Conservation (phyloP, 768 basidiomycete genomes). For the Suillus ampliporus region DNA sequence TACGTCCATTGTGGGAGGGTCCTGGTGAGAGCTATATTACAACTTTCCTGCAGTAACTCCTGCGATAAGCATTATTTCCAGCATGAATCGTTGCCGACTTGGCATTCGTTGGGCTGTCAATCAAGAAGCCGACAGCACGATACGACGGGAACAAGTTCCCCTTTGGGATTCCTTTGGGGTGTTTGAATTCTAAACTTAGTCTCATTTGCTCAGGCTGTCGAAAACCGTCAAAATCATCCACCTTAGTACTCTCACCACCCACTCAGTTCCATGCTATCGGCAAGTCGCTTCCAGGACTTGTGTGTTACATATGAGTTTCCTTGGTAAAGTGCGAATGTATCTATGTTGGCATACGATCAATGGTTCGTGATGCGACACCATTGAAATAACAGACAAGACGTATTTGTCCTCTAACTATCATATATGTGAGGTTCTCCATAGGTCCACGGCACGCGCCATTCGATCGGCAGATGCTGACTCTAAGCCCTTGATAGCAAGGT, state of each 20-base stretch:
- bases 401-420: background rate
- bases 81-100: background rate
- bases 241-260: background rate
- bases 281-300: background rate
- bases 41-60: background rate
- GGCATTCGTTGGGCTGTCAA: too few species aligned
- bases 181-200: background rate
- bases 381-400: background rate
- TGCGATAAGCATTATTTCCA: constrained; percentile 1
- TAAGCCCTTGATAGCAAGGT: background rate
- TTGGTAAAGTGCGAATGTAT: background rate
- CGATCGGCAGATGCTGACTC: background rate
- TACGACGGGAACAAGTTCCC: background rate
- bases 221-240: background rate
- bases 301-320: background rate
- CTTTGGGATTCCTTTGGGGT: background rate
- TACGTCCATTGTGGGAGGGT: background rate
- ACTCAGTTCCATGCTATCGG: background rate
- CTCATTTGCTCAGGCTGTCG: background rate
- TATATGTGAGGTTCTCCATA: background rate
- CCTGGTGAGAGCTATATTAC: constrained; percentile 14
- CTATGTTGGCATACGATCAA: background rate
- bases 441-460: background rate
- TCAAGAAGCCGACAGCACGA: background rate
- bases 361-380: background rate